phyloP scores from a whole-genome alignment of 2,329 filamentous ascomycete genomes.

The Cercospora sesami region DNA sequence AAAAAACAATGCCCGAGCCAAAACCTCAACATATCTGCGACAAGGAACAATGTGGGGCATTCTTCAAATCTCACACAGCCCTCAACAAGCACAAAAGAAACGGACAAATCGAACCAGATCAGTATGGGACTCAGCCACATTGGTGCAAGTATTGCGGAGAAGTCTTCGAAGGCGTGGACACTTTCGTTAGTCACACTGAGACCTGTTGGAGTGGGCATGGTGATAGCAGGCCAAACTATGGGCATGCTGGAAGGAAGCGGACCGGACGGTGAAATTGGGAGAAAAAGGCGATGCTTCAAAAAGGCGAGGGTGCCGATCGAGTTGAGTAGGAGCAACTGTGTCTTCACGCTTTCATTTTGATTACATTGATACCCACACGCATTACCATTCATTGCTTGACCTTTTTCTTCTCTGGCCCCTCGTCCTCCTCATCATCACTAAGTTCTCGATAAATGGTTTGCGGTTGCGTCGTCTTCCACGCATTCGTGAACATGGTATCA shows the following conservation, averaged over 20 bases:
- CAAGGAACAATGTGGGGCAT: neutral
- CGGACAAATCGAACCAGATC: neutral
- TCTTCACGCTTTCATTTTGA: no score
- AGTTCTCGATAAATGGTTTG: conserved; percentile 86
- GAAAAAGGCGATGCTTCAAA: no score
- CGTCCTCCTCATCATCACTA: conserved; percentile 74
- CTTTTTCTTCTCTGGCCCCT: conserved; percentile 62
- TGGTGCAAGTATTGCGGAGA: neutral
- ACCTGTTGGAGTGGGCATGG: neutral
- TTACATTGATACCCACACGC: no score
- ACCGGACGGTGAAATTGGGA: no score
- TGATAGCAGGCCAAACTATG: neutral
- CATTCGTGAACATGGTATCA: conserved; percentile 91
- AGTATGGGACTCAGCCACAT: neutral
- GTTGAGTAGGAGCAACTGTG: no score
- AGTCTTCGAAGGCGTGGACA: neutral
- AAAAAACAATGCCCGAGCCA: neutral
- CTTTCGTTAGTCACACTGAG: neutral
- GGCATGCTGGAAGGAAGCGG: neutral
- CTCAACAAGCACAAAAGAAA: neutral
- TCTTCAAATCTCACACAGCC: neutral
- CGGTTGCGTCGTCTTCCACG: conserved; percentile 89
- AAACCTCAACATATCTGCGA: neutral
- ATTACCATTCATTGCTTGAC: neutral
- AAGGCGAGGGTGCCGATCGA: no score